Evolutionary conservation across 192 early-diverging fungal genomes (phyloP).

Genomic region (Umbelopsis sp.): DNA sequence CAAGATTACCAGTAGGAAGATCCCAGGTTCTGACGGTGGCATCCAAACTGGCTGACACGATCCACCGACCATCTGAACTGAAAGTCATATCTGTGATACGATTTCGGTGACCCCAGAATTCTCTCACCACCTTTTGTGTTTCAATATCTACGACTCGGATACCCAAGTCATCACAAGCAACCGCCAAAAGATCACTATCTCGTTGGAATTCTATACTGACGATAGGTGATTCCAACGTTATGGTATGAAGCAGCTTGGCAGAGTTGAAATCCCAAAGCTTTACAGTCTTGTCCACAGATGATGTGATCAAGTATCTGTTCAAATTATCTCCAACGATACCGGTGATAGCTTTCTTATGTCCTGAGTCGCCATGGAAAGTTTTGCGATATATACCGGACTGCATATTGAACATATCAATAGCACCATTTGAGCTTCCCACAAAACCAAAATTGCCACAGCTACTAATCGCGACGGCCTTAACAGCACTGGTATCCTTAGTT

Average conservation of each 20-base stretch:
- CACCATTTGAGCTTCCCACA: constrained; percentile 76
- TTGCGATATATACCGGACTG: constrained; percentile 85
- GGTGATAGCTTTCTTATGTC: constrained; percentile 81
- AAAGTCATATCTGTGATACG: constrained; percentile 89
- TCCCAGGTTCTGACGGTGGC: constrained; percentile 95
- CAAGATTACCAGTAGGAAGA: constrained; percentile 85
- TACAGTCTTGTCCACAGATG: constrained; percentile 79
- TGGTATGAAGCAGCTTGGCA: constrained; percentile 59
- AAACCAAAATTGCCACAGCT: constrained; percentile 95
- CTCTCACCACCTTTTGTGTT: constrained; percentile 79
- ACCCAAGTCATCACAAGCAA: constrained; percentile 83
- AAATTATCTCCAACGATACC: constrained; percentile 76
- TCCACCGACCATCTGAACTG: constrained; percentile 90
- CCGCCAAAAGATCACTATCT: constrained; percentile 81
- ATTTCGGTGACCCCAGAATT: constrained; percentile 86
- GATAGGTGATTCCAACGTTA: constrained; percentile 69
- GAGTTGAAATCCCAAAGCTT: constrained; percentile 90
- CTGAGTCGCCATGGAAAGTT: constrained; percentile 61
- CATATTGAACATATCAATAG: constrained; percentile 92
- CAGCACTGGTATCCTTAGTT: constrained; percentile 56
- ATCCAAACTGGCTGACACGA: constrained; percentile 84
- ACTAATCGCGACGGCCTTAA: constrained; percentile 61
- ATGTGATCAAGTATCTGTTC: constrained; percentile 74
- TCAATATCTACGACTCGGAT: constrained; percentile 90
- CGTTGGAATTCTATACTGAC: constrained; percentile 62